phyloP scores from a whole-genome alignment of 768 basidiomycete species.

The Panus rudis region DNA sequence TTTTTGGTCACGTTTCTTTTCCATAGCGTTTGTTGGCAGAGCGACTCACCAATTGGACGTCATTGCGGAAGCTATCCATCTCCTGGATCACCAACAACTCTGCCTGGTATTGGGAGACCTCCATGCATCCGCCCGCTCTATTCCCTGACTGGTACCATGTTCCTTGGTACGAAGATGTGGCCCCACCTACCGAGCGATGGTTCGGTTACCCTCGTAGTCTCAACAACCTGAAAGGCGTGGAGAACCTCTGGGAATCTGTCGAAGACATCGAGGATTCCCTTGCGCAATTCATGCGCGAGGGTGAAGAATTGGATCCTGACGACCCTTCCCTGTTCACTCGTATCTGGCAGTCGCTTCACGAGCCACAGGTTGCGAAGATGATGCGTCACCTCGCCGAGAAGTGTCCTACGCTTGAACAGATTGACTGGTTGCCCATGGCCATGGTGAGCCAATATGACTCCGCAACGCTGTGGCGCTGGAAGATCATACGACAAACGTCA shows the following conservation, averaged over 20 bases:
- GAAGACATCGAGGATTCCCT: neutral
- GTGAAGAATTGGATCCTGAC: neutral
- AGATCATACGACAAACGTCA: slow-evolving; percentile 4
- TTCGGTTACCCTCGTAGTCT: neutral
- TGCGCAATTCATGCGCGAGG: neutral
- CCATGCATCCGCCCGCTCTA: too few species aligned
- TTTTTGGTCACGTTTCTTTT: neutral
- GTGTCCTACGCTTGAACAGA: slow-evolving; percentile 11
- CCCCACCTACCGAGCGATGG: neutral
- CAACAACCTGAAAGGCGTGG: neutral
- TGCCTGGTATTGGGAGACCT: too few species aligned
- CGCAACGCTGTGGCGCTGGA: slow-evolving; percentile 7
- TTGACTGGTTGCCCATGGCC: slow-evolving; percentile 10
- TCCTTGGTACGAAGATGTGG: too few species aligned
- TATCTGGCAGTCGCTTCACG: slow-evolving; percentile 2
- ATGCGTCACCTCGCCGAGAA: slow-evolving; percentile 2
- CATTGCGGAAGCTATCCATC: neutral
- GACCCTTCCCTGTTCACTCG: slow-evolving; percentile 1
- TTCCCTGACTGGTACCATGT: too few species aligned
- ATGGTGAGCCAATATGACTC: neutral
- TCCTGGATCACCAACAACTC: neutral
- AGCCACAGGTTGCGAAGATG: neutral
- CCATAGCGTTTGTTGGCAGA: neutral
- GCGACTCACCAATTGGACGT: neutral
- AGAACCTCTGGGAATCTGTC: neutral